Evolutionary conservation across 352 stramenopile genomes (phyloP).

Genomic region (Globisporangium cederbergense): DNA sequence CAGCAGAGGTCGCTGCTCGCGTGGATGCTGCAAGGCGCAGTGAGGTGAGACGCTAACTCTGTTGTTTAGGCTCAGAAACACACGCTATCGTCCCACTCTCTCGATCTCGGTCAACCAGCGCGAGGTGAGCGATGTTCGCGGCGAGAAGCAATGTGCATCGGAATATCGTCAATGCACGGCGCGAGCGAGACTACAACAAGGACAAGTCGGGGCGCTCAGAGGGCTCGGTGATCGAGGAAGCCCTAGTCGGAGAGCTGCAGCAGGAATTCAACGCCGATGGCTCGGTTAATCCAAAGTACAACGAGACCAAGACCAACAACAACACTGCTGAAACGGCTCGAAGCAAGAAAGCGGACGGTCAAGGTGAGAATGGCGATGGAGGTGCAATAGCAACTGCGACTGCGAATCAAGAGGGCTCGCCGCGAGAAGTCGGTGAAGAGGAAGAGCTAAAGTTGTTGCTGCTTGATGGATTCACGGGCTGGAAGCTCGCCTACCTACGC

Average conservation of each 20-base stretch:
- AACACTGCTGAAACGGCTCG: neutral
- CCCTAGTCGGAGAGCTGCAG: conserved; percentile 17
- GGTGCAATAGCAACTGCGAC: neutral
- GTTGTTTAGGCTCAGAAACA: neutral
- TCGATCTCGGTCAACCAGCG: neutral
- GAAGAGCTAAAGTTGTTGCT: conserved; percentile 35
- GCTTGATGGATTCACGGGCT: conserved; percentile 33
- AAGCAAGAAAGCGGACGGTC: neutral
- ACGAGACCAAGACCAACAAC: neutral
- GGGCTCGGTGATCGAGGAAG: conserved; percentile 8
- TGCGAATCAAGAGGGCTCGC: neutral
- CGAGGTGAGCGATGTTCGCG: conserved; percentile 21
- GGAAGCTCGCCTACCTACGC: conserved; percentile 27
- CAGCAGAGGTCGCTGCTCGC: neutral
- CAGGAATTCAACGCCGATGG: conserved; percentile 16
- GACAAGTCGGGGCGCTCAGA: conserved; percentile 4
- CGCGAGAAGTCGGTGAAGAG: conserved; percentile 6
- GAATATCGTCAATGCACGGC: conserved; percentile 19
- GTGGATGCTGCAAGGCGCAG: conserved; percentile 4
- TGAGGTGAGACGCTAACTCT: neutral
- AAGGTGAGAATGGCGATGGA: neutral
- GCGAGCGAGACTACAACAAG: conserved; percentile 17
- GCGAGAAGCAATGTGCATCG: conserved; percentile 22
- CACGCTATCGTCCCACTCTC: neutral
- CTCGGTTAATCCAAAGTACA: neutral